These are phyloP conservation scores for Sequoia sempervirens DNA, from an alignment of 75 land plant genomes.

Conservation along the genomic window DNA sequence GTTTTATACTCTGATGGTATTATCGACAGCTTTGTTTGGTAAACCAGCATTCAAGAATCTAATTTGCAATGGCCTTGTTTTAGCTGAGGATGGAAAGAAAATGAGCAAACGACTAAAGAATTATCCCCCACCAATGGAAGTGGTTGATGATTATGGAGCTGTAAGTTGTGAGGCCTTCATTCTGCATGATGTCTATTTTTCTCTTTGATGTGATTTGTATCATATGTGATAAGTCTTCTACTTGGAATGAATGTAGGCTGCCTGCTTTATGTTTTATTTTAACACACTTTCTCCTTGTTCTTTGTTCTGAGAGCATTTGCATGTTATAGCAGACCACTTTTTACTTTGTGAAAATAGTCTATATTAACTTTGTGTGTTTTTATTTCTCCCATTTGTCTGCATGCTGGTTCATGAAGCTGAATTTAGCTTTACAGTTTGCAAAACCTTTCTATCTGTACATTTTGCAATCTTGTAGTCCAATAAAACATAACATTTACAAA, in stretches of 20 bases:
- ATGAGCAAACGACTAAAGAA: conserved; percentile 94
- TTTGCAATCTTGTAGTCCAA: no score
- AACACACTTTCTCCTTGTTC: neutral
- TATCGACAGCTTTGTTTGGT: conserved; percentile 93
- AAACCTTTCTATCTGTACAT: no score
- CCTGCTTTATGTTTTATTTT: neutral
- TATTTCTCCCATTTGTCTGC: neutral
- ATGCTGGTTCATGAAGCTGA: neutral
- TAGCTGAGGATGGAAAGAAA: conserved; percentile 97
- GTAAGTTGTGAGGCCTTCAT: conserved; percentile 37
- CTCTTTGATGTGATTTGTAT: neutral
- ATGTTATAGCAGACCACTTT: neutral
- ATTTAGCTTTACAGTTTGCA: no score
- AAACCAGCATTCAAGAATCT: conserved; percentile 97
- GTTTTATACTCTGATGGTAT: conserved; percentile 98
- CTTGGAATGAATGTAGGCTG: neutral
- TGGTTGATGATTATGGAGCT: conserved; percentile 93
- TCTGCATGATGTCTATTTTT: conserved; percentile 3
- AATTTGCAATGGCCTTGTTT: conserved; percentile 94
- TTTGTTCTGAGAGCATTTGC: neutral
- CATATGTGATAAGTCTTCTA: neutral
- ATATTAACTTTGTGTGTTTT: neutral
- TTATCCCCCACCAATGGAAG: conserved; percentile 91
- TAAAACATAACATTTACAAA: no score
- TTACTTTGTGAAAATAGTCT: neutral